Percentiles rank a stretch among this genome's conserved stretches.
phyloP scores from a whole-genome alignment of 345 rosid species.

The Tarenaya hassleriana region DNA sequence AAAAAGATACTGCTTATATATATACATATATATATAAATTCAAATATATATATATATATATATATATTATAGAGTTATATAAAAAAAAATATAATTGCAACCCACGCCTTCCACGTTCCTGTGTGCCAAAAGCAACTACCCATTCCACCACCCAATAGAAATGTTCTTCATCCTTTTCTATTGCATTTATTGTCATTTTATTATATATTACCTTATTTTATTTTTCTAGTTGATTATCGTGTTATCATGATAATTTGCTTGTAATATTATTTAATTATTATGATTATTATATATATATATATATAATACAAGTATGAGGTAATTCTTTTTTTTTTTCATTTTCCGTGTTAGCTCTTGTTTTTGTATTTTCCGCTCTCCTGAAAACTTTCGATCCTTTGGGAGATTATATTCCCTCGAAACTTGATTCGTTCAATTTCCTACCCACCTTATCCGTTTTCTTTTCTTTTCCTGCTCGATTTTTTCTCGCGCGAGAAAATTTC shows the following conservation, averaged over 20 bases:
- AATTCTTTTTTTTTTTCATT: neutral
- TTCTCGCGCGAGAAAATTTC: conserved; percentile 8
- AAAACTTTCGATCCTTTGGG: neutral
- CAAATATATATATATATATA: neutral
- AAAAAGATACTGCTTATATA: no score
- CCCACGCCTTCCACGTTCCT: conserved; percentile 26
- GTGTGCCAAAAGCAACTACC: conserved; percentile 16
- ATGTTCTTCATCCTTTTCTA: neutral
- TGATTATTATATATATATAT: neutral
- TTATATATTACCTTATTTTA: no score
- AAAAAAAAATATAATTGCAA: neutral
- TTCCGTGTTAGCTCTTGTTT: conserved; percentile 23
- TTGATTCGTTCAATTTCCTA: conserved; percentile 19
- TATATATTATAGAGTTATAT: no score
- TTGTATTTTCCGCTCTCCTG: conserved; percentile 2
- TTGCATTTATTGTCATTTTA: no score
- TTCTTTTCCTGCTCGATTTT: conserved; percentile 9
- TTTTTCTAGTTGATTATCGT: no score
- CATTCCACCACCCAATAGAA: conserved; percentile 9
- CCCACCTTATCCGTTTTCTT: conserved; percentile 21
- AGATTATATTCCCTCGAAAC: no score
- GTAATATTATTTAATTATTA: no score
- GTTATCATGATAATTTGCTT: no score
- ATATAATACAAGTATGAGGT: neutral
- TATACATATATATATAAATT: no score